Percentiles rank a stretch among this genome's conserved stretches.
Evolutionary conservation across 768 basidiomycete species (phyloP).

Genomic region (Tylopilus subfusipes): DNA sequence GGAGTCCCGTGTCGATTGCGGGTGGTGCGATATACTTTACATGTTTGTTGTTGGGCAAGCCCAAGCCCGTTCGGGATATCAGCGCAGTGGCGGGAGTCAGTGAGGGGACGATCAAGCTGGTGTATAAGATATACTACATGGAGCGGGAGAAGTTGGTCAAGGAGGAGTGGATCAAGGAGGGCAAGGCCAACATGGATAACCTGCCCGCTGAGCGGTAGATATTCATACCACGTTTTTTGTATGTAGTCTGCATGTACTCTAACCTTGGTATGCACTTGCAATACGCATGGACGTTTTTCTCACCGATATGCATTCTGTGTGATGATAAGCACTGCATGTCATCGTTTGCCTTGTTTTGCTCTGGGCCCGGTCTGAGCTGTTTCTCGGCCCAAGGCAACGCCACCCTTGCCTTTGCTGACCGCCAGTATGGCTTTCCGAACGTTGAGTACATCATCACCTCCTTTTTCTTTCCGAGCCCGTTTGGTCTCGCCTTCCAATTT

Average conservation of each 20-base stretch:
- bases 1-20: conserved; percentile 98
- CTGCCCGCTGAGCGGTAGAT: conserved; percentile 25
- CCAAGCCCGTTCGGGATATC: conserved; percentile 80
- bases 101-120: conserved; percentile 91
- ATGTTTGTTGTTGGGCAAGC: conserved; percentile 71
- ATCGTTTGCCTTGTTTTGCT: conserved; percentile 30
- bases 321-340: background rate
- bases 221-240: conserved; percentile 17
- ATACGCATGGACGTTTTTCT: conserved; percentile 4
- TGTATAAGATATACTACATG: conserved; percentile 73
- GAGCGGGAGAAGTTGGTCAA: conserved; percentile 79
- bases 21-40: conserved; percentile 95
- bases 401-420: conserved; percentile 68
- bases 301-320: too few species aligned
- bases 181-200: conserved; percentile 51
- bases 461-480: conserved; percentile 43
- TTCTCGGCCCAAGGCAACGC: conserved; percentile 51
- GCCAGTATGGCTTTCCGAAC: conserved; percentile 83
- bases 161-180: conserved; percentile 81
- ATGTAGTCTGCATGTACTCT: conserved; percentile 20
- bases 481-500: conserved; percentile 72
- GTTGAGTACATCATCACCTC: conserved; percentile 61
- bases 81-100: conserved; percentile 89
- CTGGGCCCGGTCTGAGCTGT: conserved; percentile 19
- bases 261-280: conserved; percentile 8